Conservation (phyloP, 1,284 basidiomycete species). For the Rhodotorula sp. region DNA sequence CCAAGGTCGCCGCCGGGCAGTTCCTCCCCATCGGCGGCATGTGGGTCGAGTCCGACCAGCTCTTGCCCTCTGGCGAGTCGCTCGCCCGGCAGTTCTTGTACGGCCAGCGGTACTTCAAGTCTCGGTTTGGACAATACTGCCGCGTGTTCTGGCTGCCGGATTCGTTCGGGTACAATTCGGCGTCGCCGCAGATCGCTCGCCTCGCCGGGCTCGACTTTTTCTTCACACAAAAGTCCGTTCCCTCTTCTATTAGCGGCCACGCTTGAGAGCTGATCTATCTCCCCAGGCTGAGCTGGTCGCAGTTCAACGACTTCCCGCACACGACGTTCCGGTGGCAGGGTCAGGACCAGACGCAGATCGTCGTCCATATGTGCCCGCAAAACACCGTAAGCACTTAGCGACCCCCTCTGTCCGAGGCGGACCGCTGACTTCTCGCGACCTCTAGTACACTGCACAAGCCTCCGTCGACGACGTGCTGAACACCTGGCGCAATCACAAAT, state of each 20-base stretch:
- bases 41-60: slow-evolving; percentile 72
- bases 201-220: slow-evolving; percentile 66
- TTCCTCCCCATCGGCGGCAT: slow-evolving; percentile 79
- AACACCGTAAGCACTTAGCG: slow-evolving; percentile 40
- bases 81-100: slow-evolving; percentile 86
- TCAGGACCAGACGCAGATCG: slow-evolving; percentile 83
- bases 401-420: no score
- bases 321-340: slow-evolving; percentile 98
- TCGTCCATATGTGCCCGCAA: slow-evolving; percentile 85
- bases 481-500: slow-evolving; percentile 84
- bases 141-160: slow-evolving; percentile 62
- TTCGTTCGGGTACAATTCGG: slow-evolving; percentile 72
- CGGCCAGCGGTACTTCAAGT: slow-evolving; percentile 85
- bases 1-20: slow-evolving; percentile 64
- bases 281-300: slow-evolving; percentile 66
- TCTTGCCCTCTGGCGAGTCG: slow-evolving; percentile 65
- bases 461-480: slow-evolving; percentile 79
- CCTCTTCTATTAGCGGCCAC: slow-evolving; percentile 61
- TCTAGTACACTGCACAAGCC: slow-evolving; percentile 85
- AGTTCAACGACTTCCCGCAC: slow-evolving; percentile 82
- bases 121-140: slow-evolving; percentile 76
- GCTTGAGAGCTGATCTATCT: slow-evolving; percentile 77
- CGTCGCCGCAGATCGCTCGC: slow-evolving; percentile 72
- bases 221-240: slow-evolving; percentile 86
- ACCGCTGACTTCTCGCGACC: background rate